Base-by-base conservation (phyloP, 2,329 filamentous ascomycete species). In the Onygena corvina region DNA sequence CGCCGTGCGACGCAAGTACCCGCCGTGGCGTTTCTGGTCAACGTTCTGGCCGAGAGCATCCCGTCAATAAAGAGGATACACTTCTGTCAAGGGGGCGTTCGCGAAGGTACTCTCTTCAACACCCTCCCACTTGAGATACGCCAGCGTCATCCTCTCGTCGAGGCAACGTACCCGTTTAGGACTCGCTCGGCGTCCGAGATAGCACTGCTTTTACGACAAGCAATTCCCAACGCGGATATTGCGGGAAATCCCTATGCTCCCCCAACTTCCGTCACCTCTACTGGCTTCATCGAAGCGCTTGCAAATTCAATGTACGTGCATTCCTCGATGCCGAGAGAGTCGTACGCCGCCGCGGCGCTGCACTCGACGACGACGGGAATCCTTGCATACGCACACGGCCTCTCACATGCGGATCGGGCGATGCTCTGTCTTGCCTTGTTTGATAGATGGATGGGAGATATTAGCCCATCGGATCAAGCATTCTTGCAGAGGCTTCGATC, bases 31-130 rank as follows among this genome's bases (percentile, higher is more conserved):
- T 79, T 86, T 25, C 79, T 94, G 3, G 79, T 94, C n/a, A 78
- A 83, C 27, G 81, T 84, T 14, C 76, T 95, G 12, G 72, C 83
- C 27, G 70, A 76, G 34, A 77, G 80, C 0, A 73, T 94, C 1
- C 84, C 84, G 3, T 73, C 73, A 36, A 82, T 94, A 56, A 77
- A 79, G 36, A 74, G 77, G 20, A 84, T 89, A 2, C 83, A 82
- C 0, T 95, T 94, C 66, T 93, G 87, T 61, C 83, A 86, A 57
- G 86, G 89, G 16, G 89, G 88, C 5, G 89, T 94, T 53, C 75
- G 88, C 34, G 88, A 94, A 65, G 89, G 89, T 0, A 81, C 81
- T 36, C 69, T 94, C 33, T 87, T 86, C 67, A 79, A 84, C 65
- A 80, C 75, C 53, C 74, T 94, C 8, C 72, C 79, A 0, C 56